phyloP scores from a whole-genome alignment of 352 stramenopile species.

The Phytophthora citrophthora region DNA sequence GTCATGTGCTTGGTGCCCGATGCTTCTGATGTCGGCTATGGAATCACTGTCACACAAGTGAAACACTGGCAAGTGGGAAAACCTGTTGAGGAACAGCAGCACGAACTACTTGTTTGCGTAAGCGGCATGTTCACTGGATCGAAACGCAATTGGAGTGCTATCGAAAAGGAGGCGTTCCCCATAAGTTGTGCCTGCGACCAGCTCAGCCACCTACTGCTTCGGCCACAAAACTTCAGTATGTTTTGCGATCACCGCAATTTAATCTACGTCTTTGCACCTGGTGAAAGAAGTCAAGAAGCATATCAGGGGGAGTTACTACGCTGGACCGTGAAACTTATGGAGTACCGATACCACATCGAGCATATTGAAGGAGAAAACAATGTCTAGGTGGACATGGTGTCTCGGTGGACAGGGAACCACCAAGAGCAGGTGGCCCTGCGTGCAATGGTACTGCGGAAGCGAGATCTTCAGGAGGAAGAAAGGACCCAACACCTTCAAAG shows the following conservation, averaged over 20 bases:
- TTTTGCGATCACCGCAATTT: constrained; percentile 11
- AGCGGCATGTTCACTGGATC: constrained; percentile 11
- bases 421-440: background rate
- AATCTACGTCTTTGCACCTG: constrained; percentile 5
- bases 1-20: background rate
- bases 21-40: background rate
- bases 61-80: background rate
- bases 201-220: constrained; percentile 11
- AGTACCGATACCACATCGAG: constrained; percentile 16
- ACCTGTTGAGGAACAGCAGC: constrained; percentile 5
- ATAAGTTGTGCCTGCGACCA: constrained; percentile 6
- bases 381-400: constrained; percentile 21
- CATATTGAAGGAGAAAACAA: constrained; percentile 16
- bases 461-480: constrained; percentile 6
- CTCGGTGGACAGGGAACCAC: background rate
- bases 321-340: constrained; percentile 13
- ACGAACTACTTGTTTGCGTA: constrained; percentile 9
- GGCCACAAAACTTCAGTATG: background rate
- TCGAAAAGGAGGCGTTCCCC: background rate
- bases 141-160: constrained; percentile 1
- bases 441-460: background rate
- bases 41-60: constrained; percentile 1
- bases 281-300: constrained; percentile 19
- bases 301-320: constrained; percentile 10
- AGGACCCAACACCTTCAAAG: background rate